A percentile compares a stretch with the other conserved stretches of the same genome.
Evolutionary conservation across 495 filamentous ascomycete species (phyloP).

Genomic region (Haplographium delicatum): DNA sequence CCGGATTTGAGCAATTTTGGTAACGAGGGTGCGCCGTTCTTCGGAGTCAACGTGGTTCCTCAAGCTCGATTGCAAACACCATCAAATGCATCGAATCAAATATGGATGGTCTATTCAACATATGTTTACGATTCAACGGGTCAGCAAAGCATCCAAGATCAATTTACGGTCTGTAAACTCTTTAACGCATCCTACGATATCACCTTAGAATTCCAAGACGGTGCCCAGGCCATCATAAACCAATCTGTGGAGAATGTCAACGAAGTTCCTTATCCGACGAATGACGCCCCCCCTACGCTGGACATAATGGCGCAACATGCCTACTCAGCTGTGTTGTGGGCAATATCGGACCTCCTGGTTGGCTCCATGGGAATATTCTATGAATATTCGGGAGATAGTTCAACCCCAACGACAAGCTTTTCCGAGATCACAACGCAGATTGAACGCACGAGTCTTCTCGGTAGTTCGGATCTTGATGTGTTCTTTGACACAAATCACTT

Average conservation of each 20-base stretch:
- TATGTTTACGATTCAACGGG: neutral
- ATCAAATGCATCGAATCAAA: slow-evolving; percentile 16
- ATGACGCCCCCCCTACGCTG: neutral
- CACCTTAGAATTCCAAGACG: neutral
- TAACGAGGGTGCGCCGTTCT: neutral
- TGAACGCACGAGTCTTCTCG: slow-evolving; percentile 16
- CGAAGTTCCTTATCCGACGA: neutral
- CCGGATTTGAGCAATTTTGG: neutral
- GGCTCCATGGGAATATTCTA: slow-evolving; percentile 20
- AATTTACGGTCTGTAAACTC: slow-evolving; percentile 1
- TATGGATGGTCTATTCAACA: slow-evolving; percentile 18
- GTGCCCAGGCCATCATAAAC: neutral
- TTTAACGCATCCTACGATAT: slow-evolving; percentile 1
- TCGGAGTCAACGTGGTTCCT: neutral
- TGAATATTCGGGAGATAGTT: neutral
- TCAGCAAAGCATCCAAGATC: neutral
- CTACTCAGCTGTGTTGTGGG: slow-evolving; percentile 20
- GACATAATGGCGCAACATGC: slow-evolving; percentile 3
- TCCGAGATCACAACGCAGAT: slow-evolving; percentile 17
- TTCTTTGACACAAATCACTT: slow-evolving; percentile 20
- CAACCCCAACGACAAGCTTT: neutral
- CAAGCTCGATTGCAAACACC: neutral
- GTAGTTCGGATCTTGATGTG: slow-evolving; percentile 20
- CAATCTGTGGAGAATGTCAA: neutral
- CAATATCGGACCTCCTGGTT: slow-evolving; percentile 14